Evolutionary conservation across 2,329 filamentous ascomycete species (phyloP).

Genomic region (Byssochlamys sp.): DNA sequence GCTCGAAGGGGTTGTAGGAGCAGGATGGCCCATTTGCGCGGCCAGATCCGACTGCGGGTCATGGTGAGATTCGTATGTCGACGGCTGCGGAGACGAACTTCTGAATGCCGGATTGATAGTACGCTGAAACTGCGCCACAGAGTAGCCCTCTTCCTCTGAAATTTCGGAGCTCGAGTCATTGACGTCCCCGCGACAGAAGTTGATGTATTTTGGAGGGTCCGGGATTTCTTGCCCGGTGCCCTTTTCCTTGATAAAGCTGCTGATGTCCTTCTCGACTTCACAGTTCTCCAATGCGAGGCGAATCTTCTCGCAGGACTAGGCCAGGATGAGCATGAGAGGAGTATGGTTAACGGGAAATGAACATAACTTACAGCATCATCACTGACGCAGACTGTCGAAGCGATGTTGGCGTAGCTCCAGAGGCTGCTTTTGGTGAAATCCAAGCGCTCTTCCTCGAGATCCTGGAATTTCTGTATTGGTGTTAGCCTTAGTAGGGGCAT

Average conservation of each 20-base stretch:
- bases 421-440: slow-evolving; percentile 97
- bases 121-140: slow-evolving; percentile 87
- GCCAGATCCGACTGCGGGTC: slow-evolving; percentile 69
- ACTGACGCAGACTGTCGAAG: slow-evolving; percentile 93
- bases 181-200: slow-evolving; percentile 78
- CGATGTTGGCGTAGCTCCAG: slow-evolving; percentile 95
- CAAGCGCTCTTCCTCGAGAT: slow-evolving; percentile 89
- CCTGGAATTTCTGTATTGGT: slow-evolving; percentile 73
- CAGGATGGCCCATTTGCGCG: slow-evolving; percentile 55
- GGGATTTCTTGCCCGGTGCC: slow-evolving; percentile 97
- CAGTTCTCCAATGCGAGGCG: slow-evolving; percentile 85
- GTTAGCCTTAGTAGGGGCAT: slow-evolving; percentile 11
- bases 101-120: slow-evolving; percentile 93
- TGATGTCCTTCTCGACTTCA: slow-evolving; percentile 93
- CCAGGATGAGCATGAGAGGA: slow-evolving; percentile 6
- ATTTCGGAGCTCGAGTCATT: slow-evolving; percentile 70
- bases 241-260: slow-evolving; percentile 72
- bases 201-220: slow-evolving; percentile 94
- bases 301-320: slow-evolving; percentile 81
- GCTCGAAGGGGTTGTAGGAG: slow-evolving; percentile 37
- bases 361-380: slow-evolving; percentile 61
- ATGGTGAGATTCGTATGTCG: slow-evolving; percentile 83
- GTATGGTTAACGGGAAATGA: background rate
- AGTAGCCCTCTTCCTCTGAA: slow-evolving; percentile 88
- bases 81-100: slow-evolving; percentile 90